Conservation (phyloP, 169 alveolate species). For the Perkinsus marinus region DNA sequence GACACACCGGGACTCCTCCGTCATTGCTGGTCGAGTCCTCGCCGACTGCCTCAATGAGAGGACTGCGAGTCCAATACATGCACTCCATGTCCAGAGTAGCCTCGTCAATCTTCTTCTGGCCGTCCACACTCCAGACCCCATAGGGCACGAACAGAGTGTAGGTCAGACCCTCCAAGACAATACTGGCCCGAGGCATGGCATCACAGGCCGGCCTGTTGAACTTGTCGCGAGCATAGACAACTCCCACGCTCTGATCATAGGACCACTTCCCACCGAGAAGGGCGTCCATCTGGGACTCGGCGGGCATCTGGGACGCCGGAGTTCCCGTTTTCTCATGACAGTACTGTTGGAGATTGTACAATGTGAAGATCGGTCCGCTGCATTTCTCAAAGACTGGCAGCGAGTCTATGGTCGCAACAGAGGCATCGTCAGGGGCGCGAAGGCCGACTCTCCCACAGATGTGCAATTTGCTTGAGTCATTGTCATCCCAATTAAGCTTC, state of each 20-base stretch:
- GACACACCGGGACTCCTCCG: constrained; percentile 33
- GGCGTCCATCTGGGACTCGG: background rate
- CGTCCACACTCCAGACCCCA: background rate
- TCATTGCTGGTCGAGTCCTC: background rate
- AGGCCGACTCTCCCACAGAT: background rate
- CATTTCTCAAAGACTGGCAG: background rate
- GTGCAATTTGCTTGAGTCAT: background rate
- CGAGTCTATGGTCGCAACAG: background rate
- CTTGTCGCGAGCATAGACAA: background rate
- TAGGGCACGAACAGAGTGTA: background rate
- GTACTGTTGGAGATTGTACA: background rate
- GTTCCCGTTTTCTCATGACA: background rate
- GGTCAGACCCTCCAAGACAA: background rate
- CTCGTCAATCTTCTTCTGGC: background rate
- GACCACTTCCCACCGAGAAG: background rate
- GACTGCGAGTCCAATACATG: background rate
- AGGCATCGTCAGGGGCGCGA: background rate
- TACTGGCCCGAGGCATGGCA: background rate
- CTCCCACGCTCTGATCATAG: background rate
- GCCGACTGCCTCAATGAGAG: background rate
- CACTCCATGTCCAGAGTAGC: background rate
- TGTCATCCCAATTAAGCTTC: background rate
- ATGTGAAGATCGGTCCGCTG: background rate
- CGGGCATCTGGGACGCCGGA: background rate
- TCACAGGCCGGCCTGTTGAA: background rate